Conservation (phyloP, 139 green algal genomes). For the Gonium pectorale region DNA sequence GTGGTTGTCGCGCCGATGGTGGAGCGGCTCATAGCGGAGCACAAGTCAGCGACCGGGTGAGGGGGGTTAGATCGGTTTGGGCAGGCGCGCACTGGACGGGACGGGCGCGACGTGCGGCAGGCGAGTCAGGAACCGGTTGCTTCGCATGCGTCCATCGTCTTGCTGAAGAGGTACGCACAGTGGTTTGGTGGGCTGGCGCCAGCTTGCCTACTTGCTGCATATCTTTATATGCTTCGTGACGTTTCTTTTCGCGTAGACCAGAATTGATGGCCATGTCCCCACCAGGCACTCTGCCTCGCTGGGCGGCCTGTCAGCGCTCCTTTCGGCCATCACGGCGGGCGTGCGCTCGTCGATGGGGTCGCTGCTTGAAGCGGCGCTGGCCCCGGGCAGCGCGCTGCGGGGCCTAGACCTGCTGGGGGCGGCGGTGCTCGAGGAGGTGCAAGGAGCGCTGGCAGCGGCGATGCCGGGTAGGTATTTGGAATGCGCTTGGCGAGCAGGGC, state of each 20-base stretch:
- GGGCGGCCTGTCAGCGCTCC: conserved; percentile 45
- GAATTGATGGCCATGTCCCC: no score
- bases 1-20: conserved; percentile 80
- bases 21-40: conserved; percentile 41
- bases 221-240: no score
- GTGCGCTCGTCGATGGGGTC: conserved; percentile 36
- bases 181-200: no score
- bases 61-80: no score
- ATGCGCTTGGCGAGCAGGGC: neutral
- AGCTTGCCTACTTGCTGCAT: no score
- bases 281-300: no score
- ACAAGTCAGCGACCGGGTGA: conserved; percentile 45
- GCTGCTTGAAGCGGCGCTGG: conserved; percentile 52
- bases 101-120: no score
- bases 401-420: conserved; percentile 85
- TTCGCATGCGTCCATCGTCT: no score
- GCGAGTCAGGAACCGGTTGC: no score
- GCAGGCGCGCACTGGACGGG: no score
- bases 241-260: no score
- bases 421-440: conserved; percentile 85
- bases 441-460: conserved; percentile 61
- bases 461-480: conserved; percentile 62
- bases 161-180: no score
- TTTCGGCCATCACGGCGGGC: conserved; percentile 39
- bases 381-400: conserved; percentile 63